Evolutionary conservation across 352 stramenopile genomes (phyloP), one percentile per base, ranked within the genome.

Genomic region (Pythium apleroticum): DNA sequence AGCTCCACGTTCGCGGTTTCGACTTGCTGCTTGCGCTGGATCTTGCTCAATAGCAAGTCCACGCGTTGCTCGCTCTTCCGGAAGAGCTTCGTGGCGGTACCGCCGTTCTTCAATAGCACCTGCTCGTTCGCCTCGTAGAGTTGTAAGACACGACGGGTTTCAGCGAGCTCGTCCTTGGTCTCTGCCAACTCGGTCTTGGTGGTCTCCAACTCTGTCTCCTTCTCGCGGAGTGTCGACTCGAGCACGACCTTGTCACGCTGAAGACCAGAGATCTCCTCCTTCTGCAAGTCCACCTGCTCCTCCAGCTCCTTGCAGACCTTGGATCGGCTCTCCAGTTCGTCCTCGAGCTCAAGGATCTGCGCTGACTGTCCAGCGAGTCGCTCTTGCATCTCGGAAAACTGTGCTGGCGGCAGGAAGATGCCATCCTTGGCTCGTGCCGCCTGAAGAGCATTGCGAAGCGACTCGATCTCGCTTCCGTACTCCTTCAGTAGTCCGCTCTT

Each of bases 341-440:
- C 87, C 68, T 96, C 88, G 0, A 93, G 71, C 65, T 93, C 84
- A 0, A 69, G 56, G 7, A 98, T 67, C 75, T 97, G 88, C 2
- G 69, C 76, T 4, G 73, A 64, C 57, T 97, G 88, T 2, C 85
- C 81, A 7, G 74, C 73, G 19, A 97, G 65, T 14, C 83, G 77
- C 50, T 92, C 84, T 74, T 96, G 80, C 88, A 98, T 97, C 56
- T 97, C 90, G 10, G 92, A 81, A 65, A 92, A 98, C 58, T 96
- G 82, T 15, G 88, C 90, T 24, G 92, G 79, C 8, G 89, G 88
- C 14, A 98, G 62, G 39, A 93, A 98, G 27, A 98, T 94, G 12
- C 94, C 94, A 50, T 98, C 94, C 71, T 98, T 98, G 12, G 90
- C 72, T 53, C 94, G 80, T 4, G 93, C 89, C 37, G 89, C 77